Conservation (phyloP, 1,139 yeast species). For the Pichia sp. region DNA sequence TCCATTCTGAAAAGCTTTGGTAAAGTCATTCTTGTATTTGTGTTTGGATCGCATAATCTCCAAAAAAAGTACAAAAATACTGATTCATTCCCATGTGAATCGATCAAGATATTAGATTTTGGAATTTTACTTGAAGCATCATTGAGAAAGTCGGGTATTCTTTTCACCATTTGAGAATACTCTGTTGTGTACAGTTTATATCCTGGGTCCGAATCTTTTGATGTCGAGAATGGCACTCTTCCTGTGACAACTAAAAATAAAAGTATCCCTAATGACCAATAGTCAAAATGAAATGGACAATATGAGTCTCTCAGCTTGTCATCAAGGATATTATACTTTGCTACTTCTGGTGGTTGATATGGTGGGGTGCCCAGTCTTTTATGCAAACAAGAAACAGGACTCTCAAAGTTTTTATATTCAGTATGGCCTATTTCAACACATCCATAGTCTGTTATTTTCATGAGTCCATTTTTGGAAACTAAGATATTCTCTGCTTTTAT, state of each 20-base stretch:
- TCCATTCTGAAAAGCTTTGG: constrained; percentile 50
- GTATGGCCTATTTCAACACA: constrained; percentile 59
- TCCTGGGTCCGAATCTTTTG: constrained; percentile 43
- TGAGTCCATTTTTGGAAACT: constrained; percentile 49
- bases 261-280: constrained; percentile 66
- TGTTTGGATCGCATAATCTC: constrained; percentile 65
- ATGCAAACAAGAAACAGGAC: constrained; percentile 39
- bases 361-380: constrained; percentile 73
- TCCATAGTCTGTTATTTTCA: constrained; percentile 72
- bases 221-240: constrained; percentile 53
- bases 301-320: constrained; percentile 38
- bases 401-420: constrained; percentile 44
- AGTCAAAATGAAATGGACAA: constrained; percentile 63
- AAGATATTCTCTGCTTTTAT: constrained; percentile 61
- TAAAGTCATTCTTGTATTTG: constrained; percentile 45
- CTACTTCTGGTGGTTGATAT: constrained; percentile 72
- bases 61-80: constrained; percentile 67
- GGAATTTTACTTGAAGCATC: constrained; percentile 13
- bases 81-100: constrained; percentile 43
- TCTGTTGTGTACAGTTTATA: constrained; percentile 52
- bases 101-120: constrained; percentile 40
- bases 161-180: constrained; percentile 39
- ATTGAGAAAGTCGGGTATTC: constrained; percentile 17
- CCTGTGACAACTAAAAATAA: constrained; percentile 55
- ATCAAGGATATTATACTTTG: constrained; percentile 38